A percentile compares a stretch with the other conserved stretches of the same genome.
phyloP scores from a whole-genome alignment of 441 rosid genomes.

The Capsella rubella region DNA sequence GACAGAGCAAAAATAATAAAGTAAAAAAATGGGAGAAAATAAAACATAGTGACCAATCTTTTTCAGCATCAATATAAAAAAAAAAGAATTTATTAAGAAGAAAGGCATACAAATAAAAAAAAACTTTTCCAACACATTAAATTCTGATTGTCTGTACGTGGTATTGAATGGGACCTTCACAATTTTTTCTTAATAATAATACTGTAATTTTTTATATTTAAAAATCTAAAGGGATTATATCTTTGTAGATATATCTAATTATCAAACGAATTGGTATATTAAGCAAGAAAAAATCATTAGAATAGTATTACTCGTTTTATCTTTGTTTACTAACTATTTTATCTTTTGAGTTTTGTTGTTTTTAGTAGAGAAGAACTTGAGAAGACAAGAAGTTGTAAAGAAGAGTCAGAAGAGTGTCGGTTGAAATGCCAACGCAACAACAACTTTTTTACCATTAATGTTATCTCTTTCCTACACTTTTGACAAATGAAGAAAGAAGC shows the following conservation, averaged over 20 bases:
- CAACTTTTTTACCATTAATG: conserved; percentile 36
- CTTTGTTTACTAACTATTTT: not conserved
- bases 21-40: conserved; percentile 16
- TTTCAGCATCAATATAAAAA: conserved; percentile 29
- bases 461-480: conserved; percentile 15
- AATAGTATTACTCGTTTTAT: not conserved
- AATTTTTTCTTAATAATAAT: not conserved
- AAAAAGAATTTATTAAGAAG: conserved; percentile 3
- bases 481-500: conserved; percentile 13
- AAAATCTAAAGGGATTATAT: conserved; percentile 10
- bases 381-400: conserved; percentile 15
- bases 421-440: conserved; percentile 38
- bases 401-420: conserved; percentile 36
- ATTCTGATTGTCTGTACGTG: conserved; percentile 34
- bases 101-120: conserved; percentile 20
- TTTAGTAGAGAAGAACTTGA: not conserved
- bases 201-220: not conserved
- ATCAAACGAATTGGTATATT: no score
- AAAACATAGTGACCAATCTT: conserved; percentile 35
- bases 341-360: not conserved
- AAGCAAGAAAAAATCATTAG: not conserved
- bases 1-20: conserved; percentile 35
- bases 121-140: conserved; percentile 18
- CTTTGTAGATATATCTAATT: not conserved
- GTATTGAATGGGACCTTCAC: conserved; percentile 11